phyloP scores from a whole-genome alignment of 345 rosid genomes.

The Gossypium raimondii region DNA sequence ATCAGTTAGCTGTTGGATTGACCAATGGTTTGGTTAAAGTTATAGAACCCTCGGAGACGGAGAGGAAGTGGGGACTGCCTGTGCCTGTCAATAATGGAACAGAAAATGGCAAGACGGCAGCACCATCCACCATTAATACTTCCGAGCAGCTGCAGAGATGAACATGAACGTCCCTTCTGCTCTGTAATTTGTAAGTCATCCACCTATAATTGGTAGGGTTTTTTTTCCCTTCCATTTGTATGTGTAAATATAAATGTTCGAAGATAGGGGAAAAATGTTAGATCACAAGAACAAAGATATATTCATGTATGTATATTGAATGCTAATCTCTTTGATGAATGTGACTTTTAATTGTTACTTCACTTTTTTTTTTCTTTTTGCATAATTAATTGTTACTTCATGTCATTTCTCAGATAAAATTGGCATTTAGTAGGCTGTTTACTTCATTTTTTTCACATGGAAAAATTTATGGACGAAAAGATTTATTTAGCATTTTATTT shows the following conservation, averaged over 20 bases:
- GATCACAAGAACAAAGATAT: not conserved
- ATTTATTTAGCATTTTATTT: no score
- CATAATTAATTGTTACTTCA: no score
- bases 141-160: constrained; percentile 49
- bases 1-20: constrained; percentile 62
- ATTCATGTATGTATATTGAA: constrained; percentile 10
- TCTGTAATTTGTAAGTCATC: constrained; percentile 21
- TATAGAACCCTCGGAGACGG: constrained; percentile 56
- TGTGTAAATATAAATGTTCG: constrained; percentile 11
- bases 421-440: no score
- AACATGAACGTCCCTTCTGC: constrained; percentile 11
- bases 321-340: constrained; percentile 18
- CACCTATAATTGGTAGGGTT: constrained; percentile 18
- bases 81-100: constrained; percentile 43
- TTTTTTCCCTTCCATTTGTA: not conserved
- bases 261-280: not conserved
- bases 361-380: no score
- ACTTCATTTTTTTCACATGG: no score
- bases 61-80: constrained; percentile 50
- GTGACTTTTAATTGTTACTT: not conserved
- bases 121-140: constrained; percentile 39
- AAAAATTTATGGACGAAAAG: no score
- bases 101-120: constrained; percentile 36
- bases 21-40: constrained; percentile 61
- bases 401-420: no score